A percentile compares a stretch with the other conserved stretches of the same genome.
Conservation (phyloP, 2,329 filamentous ascomycete species). For the Microcyclosporella mali region DNA sequence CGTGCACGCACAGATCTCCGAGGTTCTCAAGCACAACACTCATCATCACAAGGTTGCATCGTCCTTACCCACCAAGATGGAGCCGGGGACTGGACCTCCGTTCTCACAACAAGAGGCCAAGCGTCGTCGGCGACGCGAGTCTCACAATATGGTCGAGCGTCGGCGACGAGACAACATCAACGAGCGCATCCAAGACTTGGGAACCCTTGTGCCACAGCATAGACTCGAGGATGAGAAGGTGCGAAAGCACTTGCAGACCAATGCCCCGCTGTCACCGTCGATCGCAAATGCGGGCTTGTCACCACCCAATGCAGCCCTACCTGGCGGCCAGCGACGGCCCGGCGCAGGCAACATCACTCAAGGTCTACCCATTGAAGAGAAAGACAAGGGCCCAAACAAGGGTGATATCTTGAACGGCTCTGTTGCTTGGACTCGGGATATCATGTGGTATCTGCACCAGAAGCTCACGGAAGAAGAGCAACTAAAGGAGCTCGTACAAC, state of each 20-base stretch:
- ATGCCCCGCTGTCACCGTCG: slow-evolving; percentile 79
- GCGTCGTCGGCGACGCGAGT: slow-evolving; percentile 81
- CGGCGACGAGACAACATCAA: slow-evolving; percentile 97
- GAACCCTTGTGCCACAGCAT: slow-evolving; percentile 84
- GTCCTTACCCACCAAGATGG: slow-evolving; percentile 83
- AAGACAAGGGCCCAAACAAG: slow-evolving; percentile 98
- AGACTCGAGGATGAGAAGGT: slow-evolving; percentile 96
- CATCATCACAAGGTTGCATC: slow-evolving; percentile 42
- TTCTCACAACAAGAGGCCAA: slow-evolving; percentile 88
- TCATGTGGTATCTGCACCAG: slow-evolving; percentile 93
- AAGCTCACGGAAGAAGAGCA: slow-evolving; percentile 88
- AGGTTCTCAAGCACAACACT: slow-evolving; percentile 80
- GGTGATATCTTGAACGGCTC: slow-evolving; percentile 96
- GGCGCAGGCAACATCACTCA: slow-evolving; percentile 76
- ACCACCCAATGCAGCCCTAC: slow-evolving; percentile 72
- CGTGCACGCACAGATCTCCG: slow-evolving; percentile 71
- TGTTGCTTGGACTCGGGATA: slow-evolving; percentile 92
- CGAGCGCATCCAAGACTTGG: slow-evolving; percentile 93
- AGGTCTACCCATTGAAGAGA: slow-evolving; percentile 87
- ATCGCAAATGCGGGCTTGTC: slow-evolving; percentile 61
- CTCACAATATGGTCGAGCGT: slow-evolving; percentile 93
- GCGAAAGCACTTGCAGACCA: slow-evolving; percentile 87
- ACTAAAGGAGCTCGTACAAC: slow-evolving; percentile 66
- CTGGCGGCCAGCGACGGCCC: slow-evolving; percentile 69
- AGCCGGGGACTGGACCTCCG: slow-evolving; percentile 43